phyloP scores from a whole-genome alignment of 2,329 filamentous ascomycete species.

The Chrysosporium keratinophilum region DNA sequence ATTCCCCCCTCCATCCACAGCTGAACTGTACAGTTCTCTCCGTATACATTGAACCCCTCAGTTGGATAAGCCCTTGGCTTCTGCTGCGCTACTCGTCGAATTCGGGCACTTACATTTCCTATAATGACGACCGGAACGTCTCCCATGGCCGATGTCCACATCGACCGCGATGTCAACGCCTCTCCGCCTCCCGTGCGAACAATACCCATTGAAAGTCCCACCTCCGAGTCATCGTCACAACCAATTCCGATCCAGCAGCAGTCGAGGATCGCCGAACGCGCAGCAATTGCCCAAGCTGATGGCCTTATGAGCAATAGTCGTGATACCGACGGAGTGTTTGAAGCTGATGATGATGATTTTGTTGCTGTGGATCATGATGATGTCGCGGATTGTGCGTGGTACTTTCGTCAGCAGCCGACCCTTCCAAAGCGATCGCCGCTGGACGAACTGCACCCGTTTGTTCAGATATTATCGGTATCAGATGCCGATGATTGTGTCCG shows the following conservation, averaged over 20 bases:
- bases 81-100: not conserved
- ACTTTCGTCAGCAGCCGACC: constrained; percentile 33
- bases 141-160: constrained; percentile 7
- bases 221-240: not conserved
- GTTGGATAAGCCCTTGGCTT: not conserved
- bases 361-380: constrained; percentile 36
- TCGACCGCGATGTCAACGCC: constrained; percentile 1
- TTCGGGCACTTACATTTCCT: not conserved
- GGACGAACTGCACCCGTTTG: constrained; percentile 59
- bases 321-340: constrained; percentile 18
- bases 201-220: not conserved
- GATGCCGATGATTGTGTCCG: constrained; percentile 45
- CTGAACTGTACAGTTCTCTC: no score
- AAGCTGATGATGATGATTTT: constrained; percentile 33
- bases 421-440: constrained; percentile 24
- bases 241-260: constrained; percentile 10
- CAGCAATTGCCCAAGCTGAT: constrained; percentile 12
- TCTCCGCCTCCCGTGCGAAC: constrained; percentile 2
- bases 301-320: not conserved
- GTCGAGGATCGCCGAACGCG: constrained; percentile 11
- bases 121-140: constrained; percentile 9
- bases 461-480: constrained; percentile 56
- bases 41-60: no score
- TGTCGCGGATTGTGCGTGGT: constrained; percentile 32
- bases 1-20: no score